Evolutionary conservation across 2,329 filamentous ascomycete species (phyloP), one percentile per base, ranked within the genome.

Genomic region (Sporothrix luriei): DNA sequence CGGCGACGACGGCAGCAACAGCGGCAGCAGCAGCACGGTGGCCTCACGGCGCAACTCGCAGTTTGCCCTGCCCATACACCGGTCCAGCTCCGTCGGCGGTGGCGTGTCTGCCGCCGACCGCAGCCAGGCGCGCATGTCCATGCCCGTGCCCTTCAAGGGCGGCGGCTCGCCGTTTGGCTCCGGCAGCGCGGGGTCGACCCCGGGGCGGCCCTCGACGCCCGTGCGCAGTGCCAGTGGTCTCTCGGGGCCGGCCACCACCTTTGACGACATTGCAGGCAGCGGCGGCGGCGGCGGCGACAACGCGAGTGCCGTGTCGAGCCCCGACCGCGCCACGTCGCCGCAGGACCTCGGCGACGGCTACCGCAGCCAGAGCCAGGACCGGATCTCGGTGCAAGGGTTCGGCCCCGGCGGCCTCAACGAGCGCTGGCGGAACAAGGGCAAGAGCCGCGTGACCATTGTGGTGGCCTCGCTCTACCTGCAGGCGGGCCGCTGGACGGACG

Each of bases 401-500:
- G 89, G 89, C 0, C 82, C 88, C 0, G 86, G 88, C 64, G 90
- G 90, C 69, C 82, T 90, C 71, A 91, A 90, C 73, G 93, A 97
- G 76, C 85, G 91, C 72, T 91, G 89, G 77, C 89, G 92, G 72
- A 90, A 90, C 74, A 93, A 92, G 77, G 92, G 92, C 40, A 94
- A 91, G 78, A 90, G 91, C 38, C 88, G 94, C 68, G 86, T 92
- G 16, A 88, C 88, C 26, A 89, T 97, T 69, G 86, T 97, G 10
- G 84, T 97, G 74, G 94, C 92, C 1, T 93, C 91, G 19, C 83
- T 97, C 73, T 96, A 94, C 78, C 86, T 99, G 74, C 91, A 94
- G 78, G 91, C 93, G 68, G 95, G 95, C 33, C 88, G 93, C 72
- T 97, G 95, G 93, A 87, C 85, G 62, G 94, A 98, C 80, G 94